Base-by-base conservation (phyloP, 2,329 filamentous ascomycete species). In the Sarocladium strictum region DNA sequence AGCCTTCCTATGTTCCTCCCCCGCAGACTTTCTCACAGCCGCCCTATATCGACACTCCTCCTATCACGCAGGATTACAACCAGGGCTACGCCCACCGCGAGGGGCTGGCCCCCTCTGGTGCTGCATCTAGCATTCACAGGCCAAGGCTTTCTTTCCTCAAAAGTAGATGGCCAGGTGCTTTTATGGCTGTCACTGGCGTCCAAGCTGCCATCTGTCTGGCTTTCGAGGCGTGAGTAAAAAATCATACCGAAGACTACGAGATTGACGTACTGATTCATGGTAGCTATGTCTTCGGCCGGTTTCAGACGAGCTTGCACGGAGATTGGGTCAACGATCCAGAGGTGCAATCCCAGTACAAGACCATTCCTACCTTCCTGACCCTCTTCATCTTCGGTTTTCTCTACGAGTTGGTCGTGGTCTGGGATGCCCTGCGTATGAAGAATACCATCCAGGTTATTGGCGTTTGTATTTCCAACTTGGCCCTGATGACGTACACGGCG, bases 371-470 rank as follows among this genome's bases (percentile, higher is more conserved):
- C 35, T 97, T 97, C 72, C 79, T 99, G 56, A 90, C 93, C 23
- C 83, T 99, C 47, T 96, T 97, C 76, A 96, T 97, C 69, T 97
- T 99, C 69, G 94, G 90, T 58, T 97, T 96, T 73, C 71, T 99
- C 56, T 99, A 97, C 73, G 86, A 96, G 67, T 75, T 97, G 29
- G 75, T 95, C 26, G 78, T 99, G 53, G 89, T 94, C 12, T 97
- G 91, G 80, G 94, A 99, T 75, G 94, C 93, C 15, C 78, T 99
- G 56, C 86, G 91, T 59, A 78, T 93, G 67, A 97, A 97, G 72
- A 99, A 99, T 74, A 99, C 94, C 11, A 99, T 99, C 77, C 94
- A 99, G 71, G 81, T 97, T 68, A 97, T 99, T 62, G 94, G 94
- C 43, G 80, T 99, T 27, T 96, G 93, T 72, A 75, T 95, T 56